phyloP scores from a whole-genome alignment of 1,139 yeast genomes.

The Magnusiomyces clavatus region DNA sequence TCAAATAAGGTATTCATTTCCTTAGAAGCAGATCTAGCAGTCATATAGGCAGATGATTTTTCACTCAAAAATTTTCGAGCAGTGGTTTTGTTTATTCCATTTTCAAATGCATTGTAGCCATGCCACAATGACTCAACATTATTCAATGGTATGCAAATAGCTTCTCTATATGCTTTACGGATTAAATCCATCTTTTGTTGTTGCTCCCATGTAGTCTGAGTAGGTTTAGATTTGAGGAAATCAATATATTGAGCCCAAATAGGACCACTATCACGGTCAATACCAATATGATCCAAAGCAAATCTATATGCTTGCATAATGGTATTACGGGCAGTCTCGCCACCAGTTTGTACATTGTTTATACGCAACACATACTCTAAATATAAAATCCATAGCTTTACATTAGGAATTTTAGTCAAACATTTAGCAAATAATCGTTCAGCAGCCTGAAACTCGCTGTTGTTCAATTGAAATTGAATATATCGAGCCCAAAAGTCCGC shows the following conservation, averaged over 20 bases:
- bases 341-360: slow-evolving; percentile 66
- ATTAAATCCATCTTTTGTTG: slow-evolving; percentile 75
- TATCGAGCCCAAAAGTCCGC: slow-evolving; percentile 64
- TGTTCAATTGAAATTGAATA: slow-evolving; percentile 57
- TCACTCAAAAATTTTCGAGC: slow-evolving; percentile 85
- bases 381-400: slow-evolving; percentile 66
- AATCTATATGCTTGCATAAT: slow-evolving; percentile 80
- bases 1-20: slow-evolving; percentile 58
- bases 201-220: slow-evolving; percentile 77
- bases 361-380: slow-evolving; percentile 72
- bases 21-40: slow-evolving; percentile 69
- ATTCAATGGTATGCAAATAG: slow-evolving; percentile 63
- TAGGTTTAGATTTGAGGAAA: slow-evolving; percentile 74
- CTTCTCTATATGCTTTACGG: slow-evolving; percentile 64
- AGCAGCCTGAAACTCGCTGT: slow-evolving; percentile 62
- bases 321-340: slow-evolving; percentile 70
- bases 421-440: slow-evolving; percentile 58
- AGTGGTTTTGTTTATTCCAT: slow-evolving; percentile 60
- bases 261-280: slow-evolving; percentile 63
- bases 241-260: slow-evolving; percentile 80
- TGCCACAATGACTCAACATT: slow-evolving; percentile 77
- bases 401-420: slow-evolving; percentile 50
- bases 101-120: slow-evolving; percentile 77
- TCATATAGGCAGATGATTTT: slow-evolving; percentile 80
- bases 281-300: slow-evolving; percentile 70